phyloP scores from a whole-genome alignment of 352 stramenopile species.

The Globisporangium canariense region DNA sequence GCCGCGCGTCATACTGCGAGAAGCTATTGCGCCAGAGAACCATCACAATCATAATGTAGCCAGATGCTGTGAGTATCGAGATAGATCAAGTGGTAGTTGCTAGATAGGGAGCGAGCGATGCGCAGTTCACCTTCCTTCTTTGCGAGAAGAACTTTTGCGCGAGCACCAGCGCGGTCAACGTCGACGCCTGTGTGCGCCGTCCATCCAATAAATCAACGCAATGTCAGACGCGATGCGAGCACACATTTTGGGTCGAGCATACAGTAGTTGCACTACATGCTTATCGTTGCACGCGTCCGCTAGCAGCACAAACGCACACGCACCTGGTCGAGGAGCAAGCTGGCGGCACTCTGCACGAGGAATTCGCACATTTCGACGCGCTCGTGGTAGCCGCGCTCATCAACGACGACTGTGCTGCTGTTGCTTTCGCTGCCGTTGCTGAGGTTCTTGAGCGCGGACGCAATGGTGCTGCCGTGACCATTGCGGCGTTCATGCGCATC shows the following conservation, averaged over 20 bases:
- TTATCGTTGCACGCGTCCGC: neutral
- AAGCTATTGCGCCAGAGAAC: slow-evolving; percentile 9
- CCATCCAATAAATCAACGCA: neutral
- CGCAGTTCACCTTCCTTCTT: slow-evolving; percentile 22
- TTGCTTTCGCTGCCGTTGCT: neutral
- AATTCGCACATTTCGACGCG: slow-evolving; percentile 14
- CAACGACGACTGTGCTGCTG: neutral
- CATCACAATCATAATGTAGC: neutral
- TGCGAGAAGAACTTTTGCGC: slow-evolving; percentile 15
- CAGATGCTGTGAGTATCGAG: neutral
- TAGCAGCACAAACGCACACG: neutral
- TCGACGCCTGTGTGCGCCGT: slow-evolving; percentile 10
- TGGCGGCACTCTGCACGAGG: slow-evolving; percentile 10
- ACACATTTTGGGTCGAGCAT: neutral
- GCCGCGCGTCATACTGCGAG: slow-evolving; percentile 16
- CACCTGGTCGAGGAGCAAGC: slow-evolving; percentile 19
- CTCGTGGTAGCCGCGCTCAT: slow-evolving; percentile 3
- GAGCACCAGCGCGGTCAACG: slow-evolving; percentile 19
- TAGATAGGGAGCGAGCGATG: neutral
- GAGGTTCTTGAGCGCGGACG: neutral
- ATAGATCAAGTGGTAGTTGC: neutral
- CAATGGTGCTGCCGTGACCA: neutral
- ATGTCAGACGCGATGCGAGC: neutral
- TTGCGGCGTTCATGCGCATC: neutral
- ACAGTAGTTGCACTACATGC: neutral